A percentile compares a stretch with the other conserved stretches of the same genome.
Evolutionary conservation across 2,329 filamentous ascomycete genomes (phyloP).

Genomic region (Grosmannia serpens): DNA sequence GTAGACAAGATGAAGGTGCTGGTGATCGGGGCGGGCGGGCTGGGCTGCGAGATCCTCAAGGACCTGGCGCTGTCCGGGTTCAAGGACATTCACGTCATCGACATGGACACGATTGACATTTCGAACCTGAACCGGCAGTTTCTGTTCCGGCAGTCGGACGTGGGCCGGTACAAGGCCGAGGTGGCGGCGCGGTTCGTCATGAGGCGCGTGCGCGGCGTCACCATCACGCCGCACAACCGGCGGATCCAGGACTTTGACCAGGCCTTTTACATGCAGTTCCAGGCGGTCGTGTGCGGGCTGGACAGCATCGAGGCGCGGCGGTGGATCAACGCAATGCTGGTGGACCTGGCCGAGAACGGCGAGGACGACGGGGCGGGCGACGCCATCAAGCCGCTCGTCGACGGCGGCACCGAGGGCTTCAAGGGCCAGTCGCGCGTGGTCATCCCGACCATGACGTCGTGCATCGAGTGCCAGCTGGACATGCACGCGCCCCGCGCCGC

Average conservation of each 20-base stretch:
- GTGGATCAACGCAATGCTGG: conserved; percentile 94
- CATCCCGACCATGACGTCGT: conserved; percentile 83
- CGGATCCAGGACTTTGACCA: conserved; percentile 96
- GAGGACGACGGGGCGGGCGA: conserved; percentile 45
- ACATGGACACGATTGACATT: conserved; percentile 99
- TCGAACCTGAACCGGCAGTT: conserved; percentile 98
- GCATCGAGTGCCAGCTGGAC: conserved; percentile 95
- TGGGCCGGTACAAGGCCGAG: conserved; percentile 87
- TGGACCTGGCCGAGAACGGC: conserved; percentile 77
- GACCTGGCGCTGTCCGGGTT: conserved; percentile 92
- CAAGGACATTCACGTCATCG: conserved; percentile 95
- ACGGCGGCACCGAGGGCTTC: conserved; percentile 95
- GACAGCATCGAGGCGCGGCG: conserved; percentile 96
- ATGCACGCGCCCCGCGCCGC: conserved; percentile 98
- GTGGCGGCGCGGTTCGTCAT: conserved; percentile 88
- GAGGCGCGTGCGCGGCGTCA: conserved; percentile 76
- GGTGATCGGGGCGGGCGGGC: conserved; percentile 73
- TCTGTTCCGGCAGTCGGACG: conserved; percentile 81
- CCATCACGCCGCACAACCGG: conserved; percentile 86
- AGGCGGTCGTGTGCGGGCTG: conserved; percentile 82
- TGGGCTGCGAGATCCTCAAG: conserved; percentile 95
- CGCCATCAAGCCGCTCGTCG: conserved; percentile 83
- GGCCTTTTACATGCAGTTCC: conserved; percentile 94
- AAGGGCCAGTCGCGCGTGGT: conserved; percentile 94
- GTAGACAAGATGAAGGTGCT: conserved; percentile 65